Evolutionary conservation across 805 yeast species (phyloP), one percentile per base, ranked within the genome.

Genomic region (Kodamaea laetipori): DNA sequence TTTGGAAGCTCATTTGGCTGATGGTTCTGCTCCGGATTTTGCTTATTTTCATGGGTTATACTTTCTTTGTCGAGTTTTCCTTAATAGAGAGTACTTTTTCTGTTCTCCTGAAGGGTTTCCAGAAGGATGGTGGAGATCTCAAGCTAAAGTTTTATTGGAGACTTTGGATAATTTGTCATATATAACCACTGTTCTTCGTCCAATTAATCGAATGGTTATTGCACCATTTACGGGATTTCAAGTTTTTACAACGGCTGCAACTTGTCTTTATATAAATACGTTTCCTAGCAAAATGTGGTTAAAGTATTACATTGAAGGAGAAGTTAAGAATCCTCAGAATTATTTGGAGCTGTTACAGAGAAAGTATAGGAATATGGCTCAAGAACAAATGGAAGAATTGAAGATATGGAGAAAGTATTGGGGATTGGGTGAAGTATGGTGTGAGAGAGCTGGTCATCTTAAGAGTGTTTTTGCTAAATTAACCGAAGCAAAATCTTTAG

Each of bases 141-240:
- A 57, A 10, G 55, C 66, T 3, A 28, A 30, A 3, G 49, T 45
- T 1, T 44, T 67, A 11, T 40, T 63, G 4, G 44, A 48, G 4
- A 44, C 60, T 0, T 38, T 67, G 3, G 60, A 60, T 32, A 46
- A 52, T 10, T 48, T 64, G 19, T 50, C 63, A 23, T 43, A 39
- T 5, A 43, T 66, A 38, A 53, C 61, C 4, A 44, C 45, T 11
- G 49, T 50, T 1, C 47, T 66, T 18, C 48, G 58, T 2, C 49
- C 49, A 1, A 44, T 51, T 4, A 51, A 57, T 35, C 44, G 53
- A 34, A 62, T 67, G 64, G 64, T 65, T 4, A 52, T 62, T 19
- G 68, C 71, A 1, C 72, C 72, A 4, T 67, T 66, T 43, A 65
- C 71, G 3, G 67, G 68, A 6, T 65, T 67, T 43, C 63, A 67